phyloP scores from a whole-genome alignment of 495 filamentous ascomycete species.

The Xylaria cubensis region DNA sequence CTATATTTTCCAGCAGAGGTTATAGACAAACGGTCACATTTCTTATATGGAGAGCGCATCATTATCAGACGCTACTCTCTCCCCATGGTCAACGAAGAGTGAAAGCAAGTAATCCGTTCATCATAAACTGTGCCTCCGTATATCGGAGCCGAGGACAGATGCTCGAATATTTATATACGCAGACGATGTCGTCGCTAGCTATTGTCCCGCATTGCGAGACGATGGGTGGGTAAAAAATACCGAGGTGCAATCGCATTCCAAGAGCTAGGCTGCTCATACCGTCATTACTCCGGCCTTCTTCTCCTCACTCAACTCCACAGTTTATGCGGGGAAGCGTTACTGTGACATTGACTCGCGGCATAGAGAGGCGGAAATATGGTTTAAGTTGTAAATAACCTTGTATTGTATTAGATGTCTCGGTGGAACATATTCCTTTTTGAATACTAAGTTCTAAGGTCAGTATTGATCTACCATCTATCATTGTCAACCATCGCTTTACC shows the following conservation, averaged over 20 bases:
- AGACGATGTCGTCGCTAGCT: constrained; percentile 13
- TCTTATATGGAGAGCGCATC: background rate
- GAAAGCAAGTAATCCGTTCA: background rate
- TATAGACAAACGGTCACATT: background rate
- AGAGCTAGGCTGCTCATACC: background rate
- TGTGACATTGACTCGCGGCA: background rate
- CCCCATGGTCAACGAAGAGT: background rate
- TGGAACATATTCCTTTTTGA: background rate
- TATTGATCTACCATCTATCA: background rate
- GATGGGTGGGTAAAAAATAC: background rate
- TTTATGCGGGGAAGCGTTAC: constrained; percentile 14
- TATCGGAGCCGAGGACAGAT: background rate
- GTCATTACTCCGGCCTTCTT: background rate
- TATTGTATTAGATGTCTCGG: background rate
- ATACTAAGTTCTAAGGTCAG: background rate
- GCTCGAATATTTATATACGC: background rate
- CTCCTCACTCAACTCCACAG: constrained; percentile 18
- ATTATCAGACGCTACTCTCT: background rate
- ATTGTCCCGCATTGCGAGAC: constrained; percentile 15
- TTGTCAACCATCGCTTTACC: background rate
- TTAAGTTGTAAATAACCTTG: background rate
- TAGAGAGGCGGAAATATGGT: background rate
- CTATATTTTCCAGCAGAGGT: background rate
- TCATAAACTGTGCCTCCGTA: background rate
- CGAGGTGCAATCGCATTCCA: background rate